A percentile compares a stretch with the other conserved stretches of the same genome.
Conservation (phyloP, 2,329 filamentous ascomycete species). For the Herpotrichia juniperi region DNA sequence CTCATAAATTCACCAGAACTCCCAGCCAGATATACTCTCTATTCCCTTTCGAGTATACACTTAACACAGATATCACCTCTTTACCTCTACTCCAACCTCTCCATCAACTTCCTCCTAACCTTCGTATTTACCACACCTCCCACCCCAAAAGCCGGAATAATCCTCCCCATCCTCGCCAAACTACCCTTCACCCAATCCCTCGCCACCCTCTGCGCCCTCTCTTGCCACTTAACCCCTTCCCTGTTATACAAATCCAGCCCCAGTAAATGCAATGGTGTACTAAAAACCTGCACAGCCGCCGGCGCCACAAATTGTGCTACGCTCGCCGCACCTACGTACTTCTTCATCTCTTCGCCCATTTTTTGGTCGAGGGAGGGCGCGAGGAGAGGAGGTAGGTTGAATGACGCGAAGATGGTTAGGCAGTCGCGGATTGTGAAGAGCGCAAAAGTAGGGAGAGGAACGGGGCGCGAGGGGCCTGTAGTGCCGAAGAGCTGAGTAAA, state of each 20-base stretch:
- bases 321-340: conserved; percentile 54
- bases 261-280: conserved; percentile 83
- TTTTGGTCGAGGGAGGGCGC: conserved; percentile 66
- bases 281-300: conserved; percentile 77
- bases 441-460: conserved; percentile 73
- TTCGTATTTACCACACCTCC: conserved; percentile 85
- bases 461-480: conserved; percentile 53
- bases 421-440: conserved; percentile 85
- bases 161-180: conserved; percentile 78
- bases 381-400: conserved; percentile 84
- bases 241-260: conserved; percentile 89
- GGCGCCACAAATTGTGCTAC: conserved; percentile 82
- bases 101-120: conserved; percentile 72
- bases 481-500: conserved; percentile 82
- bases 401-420: conserved; percentile 88
- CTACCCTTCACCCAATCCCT: conserved; percentile 78
- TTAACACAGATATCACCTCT: too few relatives aligned
- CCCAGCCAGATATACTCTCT: too few relatives aligned
- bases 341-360: conserved; percentile 54
- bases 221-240: conserved; percentile 56
- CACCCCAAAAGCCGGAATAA: conserved; percentile 86
- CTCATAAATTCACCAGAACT: too few relatives aligned
- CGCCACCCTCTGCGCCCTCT: conserved; percentile 71
- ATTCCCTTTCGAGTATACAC: too few relatives aligned
- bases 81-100: conserved; percentile 30